Evolutionary conservation across 169 alveolate genomes (phyloP).

Genomic region (Cryptosporidium meleagridis): DNA sequence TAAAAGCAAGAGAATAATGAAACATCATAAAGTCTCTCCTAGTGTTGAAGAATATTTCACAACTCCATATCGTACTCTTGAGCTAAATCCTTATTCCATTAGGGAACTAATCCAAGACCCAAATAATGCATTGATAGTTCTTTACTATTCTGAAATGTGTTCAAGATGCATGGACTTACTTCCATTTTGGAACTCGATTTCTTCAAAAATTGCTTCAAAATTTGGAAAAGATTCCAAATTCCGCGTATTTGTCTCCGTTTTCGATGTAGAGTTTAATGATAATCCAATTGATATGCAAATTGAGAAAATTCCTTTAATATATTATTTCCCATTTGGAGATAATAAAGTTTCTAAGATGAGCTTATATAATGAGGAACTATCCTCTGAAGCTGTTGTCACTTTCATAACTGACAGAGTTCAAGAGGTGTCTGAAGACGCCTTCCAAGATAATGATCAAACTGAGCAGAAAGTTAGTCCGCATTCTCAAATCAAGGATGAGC

Average conservation of each 20-base stretch:
- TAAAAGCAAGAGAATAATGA: constrained; percentile 6
- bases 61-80: constrained; percentile 13
- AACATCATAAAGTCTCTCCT: not conserved
- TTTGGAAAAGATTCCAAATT: not conserved
- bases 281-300: constrained; percentile 7
- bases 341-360: not conserved
- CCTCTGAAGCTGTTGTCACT: not conserved
- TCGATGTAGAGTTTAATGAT: constrained; percentile 33
- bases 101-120: not conserved
- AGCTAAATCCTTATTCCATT: not conserved
- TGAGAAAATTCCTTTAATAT: constrained; percentile 16
- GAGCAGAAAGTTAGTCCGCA: not conserved
- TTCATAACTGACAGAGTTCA: constrained; percentile 3
- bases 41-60: not conserved
- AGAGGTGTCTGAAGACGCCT: not conserved
- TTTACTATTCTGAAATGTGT: constrained; percentile 18
- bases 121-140: not conserved
- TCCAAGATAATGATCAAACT: not conserved
- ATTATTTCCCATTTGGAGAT: constrained; percentile 54
- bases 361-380: not conserved
- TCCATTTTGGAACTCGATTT: not conserved
- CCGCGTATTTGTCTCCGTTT: constrained; percentile 1
- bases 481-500: constrained; percentile 15
- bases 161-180: not conserved
- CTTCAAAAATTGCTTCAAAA: not conserved